A percentile compares a stretch with the other conserved stretches of the same genome.
Conservation (phyloP, 2,329 filamentous ascomycete species). For the Hymenoscyphus linearis region DNA sequence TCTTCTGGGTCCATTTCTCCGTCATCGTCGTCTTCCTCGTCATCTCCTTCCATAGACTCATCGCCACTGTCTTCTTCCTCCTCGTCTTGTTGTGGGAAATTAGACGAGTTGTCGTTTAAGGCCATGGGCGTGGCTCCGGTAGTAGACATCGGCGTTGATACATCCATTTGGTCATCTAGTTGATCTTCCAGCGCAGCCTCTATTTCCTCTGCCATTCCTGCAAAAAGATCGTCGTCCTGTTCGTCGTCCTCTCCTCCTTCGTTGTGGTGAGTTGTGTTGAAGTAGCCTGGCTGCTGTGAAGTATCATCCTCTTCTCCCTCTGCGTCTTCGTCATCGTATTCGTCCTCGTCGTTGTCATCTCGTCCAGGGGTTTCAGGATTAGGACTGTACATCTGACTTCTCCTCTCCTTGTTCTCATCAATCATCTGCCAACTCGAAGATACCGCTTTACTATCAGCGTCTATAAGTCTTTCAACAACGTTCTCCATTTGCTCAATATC, state of each 20-base stretch:
- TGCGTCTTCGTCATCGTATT: conserved; percentile 35
- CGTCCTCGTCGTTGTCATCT: conserved; percentile 34
- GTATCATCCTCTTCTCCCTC: conserved; percentile 35
- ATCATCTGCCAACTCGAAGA: conserved; percentile 39
- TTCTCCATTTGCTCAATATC: conserved; percentile 53
- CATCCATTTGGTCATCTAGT: conserved; percentile 23
- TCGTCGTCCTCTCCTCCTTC: conserved; percentile 33
- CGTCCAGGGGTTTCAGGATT: conserved; percentile 27
- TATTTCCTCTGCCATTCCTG: conserved; percentile 29
- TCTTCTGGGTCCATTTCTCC: conserved; percentile 47
- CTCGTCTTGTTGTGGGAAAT: conserved; percentile 10
- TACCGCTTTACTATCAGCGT: conserved; percentile 38
- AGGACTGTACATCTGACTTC: conserved; percentile 21
- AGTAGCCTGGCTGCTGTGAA: conserved; percentile 27
- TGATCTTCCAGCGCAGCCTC: conserved; percentile 19
- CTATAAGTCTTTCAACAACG: conserved; percentile 47
- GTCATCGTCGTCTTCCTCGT: conserved; percentile 40
- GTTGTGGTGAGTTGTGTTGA: conserved; percentile 18
- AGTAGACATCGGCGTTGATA: conserved; percentile 32
- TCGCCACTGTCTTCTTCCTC: conserved; percentile 34
- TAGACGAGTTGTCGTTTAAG: conserved; percentile 22
- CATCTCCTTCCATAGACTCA: conserved; percentile 38
- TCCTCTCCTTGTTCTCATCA: conserved; percentile 31
- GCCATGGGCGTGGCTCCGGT: conserved; percentile 24
- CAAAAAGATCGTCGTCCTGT: conserved; percentile 34